Conservation (phyloP, 805 yeast species). For the Saccharomyces jurei region DNA sequence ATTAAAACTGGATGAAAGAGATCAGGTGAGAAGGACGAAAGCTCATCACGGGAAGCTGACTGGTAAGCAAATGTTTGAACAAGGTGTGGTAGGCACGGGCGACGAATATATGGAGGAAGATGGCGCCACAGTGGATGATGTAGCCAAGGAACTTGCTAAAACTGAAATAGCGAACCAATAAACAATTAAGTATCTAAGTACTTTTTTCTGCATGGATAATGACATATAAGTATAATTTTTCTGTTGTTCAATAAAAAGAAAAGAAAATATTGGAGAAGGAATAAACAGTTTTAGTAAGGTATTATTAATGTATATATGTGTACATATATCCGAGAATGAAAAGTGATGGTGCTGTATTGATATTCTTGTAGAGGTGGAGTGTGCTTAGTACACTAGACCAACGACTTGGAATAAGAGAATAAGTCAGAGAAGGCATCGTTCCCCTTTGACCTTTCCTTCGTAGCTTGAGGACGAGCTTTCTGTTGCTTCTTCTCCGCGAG, state of each 20-base stretch:
- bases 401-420: slow-evolving; percentile 26
- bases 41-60: slow-evolving; percentile 72
- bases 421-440: slow-evolving; percentile 27
- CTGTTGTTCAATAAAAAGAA: background rate
- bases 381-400: slow-evolving; percentile 11
- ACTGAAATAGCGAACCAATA: slow-evolving; percentile 3
- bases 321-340: slow-evolving; percentile 1
- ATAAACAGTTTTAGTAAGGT: background rate
- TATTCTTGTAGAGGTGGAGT: background rate
- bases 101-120: slow-evolving; percentile 44
- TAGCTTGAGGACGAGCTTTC: slow-evolving; percentile 5
- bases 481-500: slow-evolving; percentile 2
- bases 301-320: slow-evolving; percentile 1
- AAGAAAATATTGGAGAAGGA: background rate
- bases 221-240: background rate
- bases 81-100: slow-evolving; percentile 70
- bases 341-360: slow-evolving; percentile 13
- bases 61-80: slow-evolving; percentile 84
- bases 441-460: slow-evolving; percentile 3
- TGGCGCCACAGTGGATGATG: slow-evolving; percentile 12
- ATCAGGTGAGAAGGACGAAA: slow-evolving; percentile 41
- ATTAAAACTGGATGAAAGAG: slow-evolving; percentile 56
- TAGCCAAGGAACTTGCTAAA: slow-evolving; percentile 7
- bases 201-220: background rate
- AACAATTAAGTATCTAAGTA: background rate